phyloP scores from a whole-genome alignment of 2,329 filamentous ascomycete species.

The Dactylellina sp. region DNA sequence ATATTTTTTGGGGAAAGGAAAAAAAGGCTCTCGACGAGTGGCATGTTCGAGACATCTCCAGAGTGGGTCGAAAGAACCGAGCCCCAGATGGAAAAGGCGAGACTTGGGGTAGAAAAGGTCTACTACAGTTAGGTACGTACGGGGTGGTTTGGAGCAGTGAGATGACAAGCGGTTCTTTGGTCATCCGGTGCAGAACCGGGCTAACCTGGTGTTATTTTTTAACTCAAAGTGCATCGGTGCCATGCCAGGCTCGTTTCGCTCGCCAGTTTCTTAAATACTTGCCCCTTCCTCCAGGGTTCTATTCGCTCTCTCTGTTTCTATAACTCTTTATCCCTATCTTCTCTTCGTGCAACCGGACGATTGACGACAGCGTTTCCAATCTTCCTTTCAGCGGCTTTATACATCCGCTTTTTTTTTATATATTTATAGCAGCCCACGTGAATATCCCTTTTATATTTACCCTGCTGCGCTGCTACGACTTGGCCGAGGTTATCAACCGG shows the following conservation, averaged over 20 bases:
- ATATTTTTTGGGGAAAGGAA: constrained; percentile 25
- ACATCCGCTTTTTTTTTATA: too few species aligned
- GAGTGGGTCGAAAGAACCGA: constrained; percentile 56
- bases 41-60: constrained; percentile 50
- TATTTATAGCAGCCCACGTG: constrained; percentile 37
- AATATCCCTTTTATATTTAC: constrained; percentile 24
- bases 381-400: constrained; percentile 10
- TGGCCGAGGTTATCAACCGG: constrained; percentile 47
- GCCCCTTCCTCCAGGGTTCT: constrained; percentile 56
- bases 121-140: constrained; percentile 26
- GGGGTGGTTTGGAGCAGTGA: constrained; percentile 26
- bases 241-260: constrained; percentile 37
- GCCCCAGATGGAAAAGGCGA: constrained; percentile 57
- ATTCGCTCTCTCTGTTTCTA: constrained; percentile 45
- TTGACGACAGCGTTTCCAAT: constrained; percentile 28
- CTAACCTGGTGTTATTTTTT: constrained; percentile 56
- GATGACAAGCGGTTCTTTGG: constrained; percentile 24
- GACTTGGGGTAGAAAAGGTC: constrained; percentile 57
- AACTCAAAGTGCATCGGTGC: constrained; percentile 43
- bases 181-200: constrained; percentile 56
- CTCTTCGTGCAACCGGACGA: constrained; percentile 34
- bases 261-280: constrained; percentile 57
- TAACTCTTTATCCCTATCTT: constrained; percentile 35
- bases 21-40: constrained; percentile 41
- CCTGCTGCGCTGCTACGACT: constrained; percentile 18